Evolutionary conservation across 176 grass and related monocot genomes (phyloP), one percentile per base, ranked within the genome.

Genomic region (Tillandsia fasciculata): DNA sequence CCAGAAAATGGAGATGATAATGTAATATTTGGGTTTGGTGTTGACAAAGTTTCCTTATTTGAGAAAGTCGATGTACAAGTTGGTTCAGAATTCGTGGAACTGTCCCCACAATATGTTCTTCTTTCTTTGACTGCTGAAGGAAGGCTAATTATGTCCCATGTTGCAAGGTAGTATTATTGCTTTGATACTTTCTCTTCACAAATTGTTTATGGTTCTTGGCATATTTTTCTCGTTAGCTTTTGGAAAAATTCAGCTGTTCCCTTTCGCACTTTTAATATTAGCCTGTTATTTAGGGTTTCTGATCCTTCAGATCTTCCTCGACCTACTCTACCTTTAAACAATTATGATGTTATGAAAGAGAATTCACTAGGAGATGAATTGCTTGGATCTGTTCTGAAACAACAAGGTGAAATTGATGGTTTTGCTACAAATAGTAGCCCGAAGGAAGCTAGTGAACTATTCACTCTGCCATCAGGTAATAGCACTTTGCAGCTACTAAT

Each of bases 1-100:
- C 81, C 79, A 96, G 93, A 96, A 74, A 96, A 92, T 67, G 86
- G 86, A 10, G 89, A 96, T 80, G 93, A 96, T 72, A 96, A 92
- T 82, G 80, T 91, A 42, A 87, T 92, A 87, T 71, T 96, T 71
- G 93, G 88, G 10, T 92, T 96, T 87, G 93, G 86, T 70, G 71
- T 90, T 42, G 93, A 96, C 71, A 96, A 87, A 76, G 79, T 96
- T 68, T 96, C 93, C 0, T 70, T 96, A 70, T 92, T 83, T 77
- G 73, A 92, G 77, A 96, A 90, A 81, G 82, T 96, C 77, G 78
- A 54, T 56, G 75, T 92, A 80, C 69, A 73, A 71, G 83, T 83
- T 78, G 88, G 79, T 22, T 49, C 68, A 12, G 83, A 96, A 75
- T 74, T 68, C 53, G 78, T 80, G 77, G 93, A 96, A 79, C 67